Evolutionary conservation across 1,139 yeast species (phyloP), one percentile per base, ranked within the genome.

Genomic region (Wickerhamiella infanticola): DNA sequence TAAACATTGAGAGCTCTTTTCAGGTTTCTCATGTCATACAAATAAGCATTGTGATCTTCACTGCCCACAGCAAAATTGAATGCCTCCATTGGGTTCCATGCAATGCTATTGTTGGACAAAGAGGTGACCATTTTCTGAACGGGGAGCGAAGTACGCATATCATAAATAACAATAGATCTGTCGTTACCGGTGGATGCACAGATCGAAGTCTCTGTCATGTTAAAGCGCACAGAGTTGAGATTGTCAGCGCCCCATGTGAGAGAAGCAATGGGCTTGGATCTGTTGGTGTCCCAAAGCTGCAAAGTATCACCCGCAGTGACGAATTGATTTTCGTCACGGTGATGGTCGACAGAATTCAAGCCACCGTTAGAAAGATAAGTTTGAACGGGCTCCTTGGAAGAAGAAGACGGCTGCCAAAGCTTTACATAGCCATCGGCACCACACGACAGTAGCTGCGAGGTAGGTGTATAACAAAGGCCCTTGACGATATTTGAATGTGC

Each of bases 71-170:
- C 97, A 66, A 93, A 88, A 59, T 81, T 79, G 66, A 77, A 90
- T 1, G 98, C 95, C 64, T 90, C 97, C 82, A 90, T 84, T 3
- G 99, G 99, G 63, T 93, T 90, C 97, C 97, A 93, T 47, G 88
- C 73, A 33, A 93, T 70, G 41, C 93, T 73, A 63, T 93, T 93
- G 25, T 93, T 83, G 57, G 94, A 73, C 72, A 90, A 70, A 29
- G 77, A 69, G 29, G 94, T 84, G 41, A 81, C 83, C 50, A 90
- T 76, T 62, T 86, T 88, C 61, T 93, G 97, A 3, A 93, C 77
- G 9, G 98, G 95, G 1, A 94, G 74, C 57, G 82, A 78, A n/a
- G 96, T 85, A 57, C 98, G 75, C 46, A 85, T 70, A 63, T 93
- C 99, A 63, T 93, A 90, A 43, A 93, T 67, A 1, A 90, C 90